Conservation (phyloP, 768 basidiomycete genomes). For the Amanita muscaria region DNA sequence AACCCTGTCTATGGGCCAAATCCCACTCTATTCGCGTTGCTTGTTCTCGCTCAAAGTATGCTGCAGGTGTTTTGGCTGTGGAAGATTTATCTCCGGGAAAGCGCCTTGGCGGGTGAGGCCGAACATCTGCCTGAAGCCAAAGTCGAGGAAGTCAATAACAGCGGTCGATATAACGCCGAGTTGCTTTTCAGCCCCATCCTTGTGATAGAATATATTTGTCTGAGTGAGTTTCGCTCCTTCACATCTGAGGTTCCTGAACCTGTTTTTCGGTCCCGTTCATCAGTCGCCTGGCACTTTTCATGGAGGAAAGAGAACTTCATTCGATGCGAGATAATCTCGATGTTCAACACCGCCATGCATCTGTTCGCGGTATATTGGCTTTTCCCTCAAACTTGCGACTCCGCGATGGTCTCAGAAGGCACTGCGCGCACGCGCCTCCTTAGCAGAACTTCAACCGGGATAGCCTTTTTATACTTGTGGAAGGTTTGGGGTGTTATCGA, state of each 20-base stretch:
- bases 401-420: conserved; percentile 12
- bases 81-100: background rate
- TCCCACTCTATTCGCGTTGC: background rate
- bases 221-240: conserved; percentile 12
- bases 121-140: background rate
- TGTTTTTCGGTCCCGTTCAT: background rate
- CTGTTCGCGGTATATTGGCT: conserved; percentile 27
- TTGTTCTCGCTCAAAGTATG: conserved; percentile 1
- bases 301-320: conserved; percentile 11
- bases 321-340: conserved; percentile 15
- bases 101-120: background rate
- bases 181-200: too few species aligned
- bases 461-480: conserved; percentile 27
- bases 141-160: too few species aligned
- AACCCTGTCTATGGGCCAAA: conserved; percentile 5
- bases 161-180: too few species aligned
- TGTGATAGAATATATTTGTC: conserved; percentile 14
- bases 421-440: conserved; percentile 30
- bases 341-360: conserved; percentile 26
- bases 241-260: background rate
- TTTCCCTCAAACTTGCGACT: conserved; percentile 16
- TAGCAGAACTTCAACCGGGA: conserved; percentile 31
- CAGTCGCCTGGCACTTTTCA: conserved; percentile 22
- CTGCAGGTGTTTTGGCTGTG: conserved; percentile 4
- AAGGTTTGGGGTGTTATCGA: conserved; percentile 23